These are phyloP conservation scores for Colletotrichum lindemuthianum DNA, from an alignment of 2,329 filamentous ascomycete species.

Conservation along the genomic window DNA sequence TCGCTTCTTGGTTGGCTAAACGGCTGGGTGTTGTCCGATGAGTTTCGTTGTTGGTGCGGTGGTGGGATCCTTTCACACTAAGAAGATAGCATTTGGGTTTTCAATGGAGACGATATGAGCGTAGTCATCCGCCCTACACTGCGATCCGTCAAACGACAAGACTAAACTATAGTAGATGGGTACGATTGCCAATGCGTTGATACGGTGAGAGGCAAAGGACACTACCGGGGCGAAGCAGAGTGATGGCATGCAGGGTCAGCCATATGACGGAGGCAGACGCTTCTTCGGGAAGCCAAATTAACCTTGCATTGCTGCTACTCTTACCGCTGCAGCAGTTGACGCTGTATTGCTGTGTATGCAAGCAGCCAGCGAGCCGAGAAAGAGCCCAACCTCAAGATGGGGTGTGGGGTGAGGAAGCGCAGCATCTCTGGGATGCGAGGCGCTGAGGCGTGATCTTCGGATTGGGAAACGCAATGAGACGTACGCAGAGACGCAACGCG, in stretches of 20 bases:
- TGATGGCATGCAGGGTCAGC: slow-evolving; percentile 17
- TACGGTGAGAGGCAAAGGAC: slow-evolving; percentile 12
- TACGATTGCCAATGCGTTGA: slow-evolving; percentile 13
- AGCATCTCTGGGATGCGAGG: slow-evolving; percentile 13
- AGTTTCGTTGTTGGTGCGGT: slow-evolving; percentile 2
- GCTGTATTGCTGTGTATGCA: not conserved
- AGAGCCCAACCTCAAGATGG: not conserved
- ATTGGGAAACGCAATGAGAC: slow-evolving; percentile 21
- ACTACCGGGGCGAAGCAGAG: not conserved
- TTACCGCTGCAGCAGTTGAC: not conserved
- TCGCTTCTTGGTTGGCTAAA: slow-evolving; percentile 1
- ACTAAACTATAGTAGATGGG: slow-evolving; percentile 2
- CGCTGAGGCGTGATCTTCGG: slow-evolving; percentile 33
- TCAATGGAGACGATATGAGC: not conserved
- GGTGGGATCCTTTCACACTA: slow-evolving; percentile 18
- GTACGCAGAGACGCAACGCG: not conserved
- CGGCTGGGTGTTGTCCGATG: slow-evolving; percentile 2
- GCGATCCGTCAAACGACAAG: slow-evolving; percentile 14
- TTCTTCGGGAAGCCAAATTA: slow-evolving; percentile 16
- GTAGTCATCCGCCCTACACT: too few relatives aligned
- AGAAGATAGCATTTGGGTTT: not conserved
- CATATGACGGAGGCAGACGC: not conserved
- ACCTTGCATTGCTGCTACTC: slow-evolving; percentile 22
- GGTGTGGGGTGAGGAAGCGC: slow-evolving; percentile 6
- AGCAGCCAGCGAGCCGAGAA: too few relatives aligned